These are phyloP conservation scores for Lagenaria siceraria DNA, from an alignment of 306 rosid genomes.

Conservation along the genomic window DNA sequence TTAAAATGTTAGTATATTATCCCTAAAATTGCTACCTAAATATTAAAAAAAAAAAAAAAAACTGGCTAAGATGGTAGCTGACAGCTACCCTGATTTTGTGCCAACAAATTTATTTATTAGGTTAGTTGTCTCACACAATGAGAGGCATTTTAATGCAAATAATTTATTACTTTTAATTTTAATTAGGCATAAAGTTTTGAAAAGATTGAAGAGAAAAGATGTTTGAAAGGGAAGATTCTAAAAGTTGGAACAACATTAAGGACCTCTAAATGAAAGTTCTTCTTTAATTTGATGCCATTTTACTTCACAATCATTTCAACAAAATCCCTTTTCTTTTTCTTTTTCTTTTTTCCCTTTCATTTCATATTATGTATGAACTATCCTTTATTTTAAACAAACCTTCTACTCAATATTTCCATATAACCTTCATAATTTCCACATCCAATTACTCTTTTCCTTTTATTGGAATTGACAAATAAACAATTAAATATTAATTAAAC, in stretches of 20 bases:
- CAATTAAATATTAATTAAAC: too few species aligned
- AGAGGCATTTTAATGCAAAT: neutral
- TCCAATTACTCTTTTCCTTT: neutral
- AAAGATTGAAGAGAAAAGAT: neutral
- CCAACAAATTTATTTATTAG: neutral
- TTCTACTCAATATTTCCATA: neutral
- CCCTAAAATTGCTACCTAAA: too few species aligned
- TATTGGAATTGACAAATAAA: neutral
- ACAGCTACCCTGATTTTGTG: conserved; percentile 9
- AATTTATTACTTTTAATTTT: neutral
- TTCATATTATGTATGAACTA: neutral
- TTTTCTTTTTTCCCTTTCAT: neutral
- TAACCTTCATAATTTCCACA: neutral
- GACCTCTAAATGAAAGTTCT: too few species aligned
- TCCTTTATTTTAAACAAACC: neutral
- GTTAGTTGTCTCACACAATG: conserved; percentile 7
- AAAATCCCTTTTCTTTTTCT: neutral
- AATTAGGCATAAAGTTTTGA: neutral
- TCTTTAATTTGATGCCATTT: conserved; percentile 7
- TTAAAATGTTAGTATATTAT: too few species aligned
- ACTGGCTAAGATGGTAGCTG: neutral
- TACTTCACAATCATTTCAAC: conserved; percentile 9
- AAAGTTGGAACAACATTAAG: neutral
- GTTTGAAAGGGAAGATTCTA: neutral
- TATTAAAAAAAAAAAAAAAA: too few species aligned